Percentiles rank a stretch among this genome's conserved stretches.
These are phyloP conservation scores for Rhipidocladum racemiflorum DNA, from an alignment of 176 grass and related monocot species.

Conservation along the genomic window DNA sequence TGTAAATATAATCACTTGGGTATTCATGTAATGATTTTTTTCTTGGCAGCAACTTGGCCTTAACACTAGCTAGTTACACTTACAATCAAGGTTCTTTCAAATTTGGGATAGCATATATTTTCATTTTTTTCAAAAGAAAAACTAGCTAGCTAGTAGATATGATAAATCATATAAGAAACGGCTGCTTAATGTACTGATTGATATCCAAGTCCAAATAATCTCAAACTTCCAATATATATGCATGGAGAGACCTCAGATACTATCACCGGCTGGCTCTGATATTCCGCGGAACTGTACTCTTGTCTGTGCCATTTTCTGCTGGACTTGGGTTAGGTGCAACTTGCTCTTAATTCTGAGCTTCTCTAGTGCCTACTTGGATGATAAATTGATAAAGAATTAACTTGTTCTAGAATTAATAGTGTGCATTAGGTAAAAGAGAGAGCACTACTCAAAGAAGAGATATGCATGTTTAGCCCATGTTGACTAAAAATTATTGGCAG, in stretches of 20 bases:
- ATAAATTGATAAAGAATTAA: neutral
- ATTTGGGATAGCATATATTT: too few relatives aligned
- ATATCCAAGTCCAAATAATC: neutral
- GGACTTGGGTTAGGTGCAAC: neutral
- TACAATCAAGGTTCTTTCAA: too few relatives aligned
- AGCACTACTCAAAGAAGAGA: slow-evolving; percentile 9
- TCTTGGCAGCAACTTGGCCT: neutral
- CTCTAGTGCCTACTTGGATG: neutral
- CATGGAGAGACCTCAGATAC: neutral
- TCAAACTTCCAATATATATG: neutral
- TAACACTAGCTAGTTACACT: too few relatives aligned
- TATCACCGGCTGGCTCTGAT: too few relatives aligned
- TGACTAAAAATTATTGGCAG: neutral
- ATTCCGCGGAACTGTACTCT: neutral
- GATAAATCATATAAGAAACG: too few relatives aligned
- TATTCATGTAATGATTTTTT: too few relatives aligned
- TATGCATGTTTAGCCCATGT: slow-evolving; percentile 14
- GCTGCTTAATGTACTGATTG: neutral
- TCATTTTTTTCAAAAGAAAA: too few relatives aligned
- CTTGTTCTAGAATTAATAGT: neutral
- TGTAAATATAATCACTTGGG: neutral
- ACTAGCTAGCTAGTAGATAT: too few relatives aligned
- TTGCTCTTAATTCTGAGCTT: neutral
- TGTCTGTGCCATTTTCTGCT: neutral
- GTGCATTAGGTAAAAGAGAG: neutral